Evolutionary conservation across 257 asterid genomes (phyloP).

Genomic region (Petrea volubilis): DNA sequence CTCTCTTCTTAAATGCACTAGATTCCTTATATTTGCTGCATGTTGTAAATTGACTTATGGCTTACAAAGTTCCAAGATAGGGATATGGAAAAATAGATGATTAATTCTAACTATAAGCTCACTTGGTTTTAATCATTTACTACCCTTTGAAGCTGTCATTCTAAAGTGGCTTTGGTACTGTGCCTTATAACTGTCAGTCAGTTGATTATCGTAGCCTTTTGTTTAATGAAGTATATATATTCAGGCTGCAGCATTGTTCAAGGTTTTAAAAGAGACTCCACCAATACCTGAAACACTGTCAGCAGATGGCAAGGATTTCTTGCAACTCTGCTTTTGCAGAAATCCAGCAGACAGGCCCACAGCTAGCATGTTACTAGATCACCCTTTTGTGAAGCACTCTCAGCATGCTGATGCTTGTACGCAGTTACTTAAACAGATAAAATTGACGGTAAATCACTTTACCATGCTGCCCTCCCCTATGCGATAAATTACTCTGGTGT

Average conservation of each 20-base stretch:
- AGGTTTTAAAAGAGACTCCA: conserved; percentile 75
- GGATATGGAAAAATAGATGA: neutral
- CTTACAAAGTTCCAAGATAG: neutral
- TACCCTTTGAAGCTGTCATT: neutral
- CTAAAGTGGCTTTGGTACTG: neutral
- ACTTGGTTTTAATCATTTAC: neutral
- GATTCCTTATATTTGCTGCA: neutral
- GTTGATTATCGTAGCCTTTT: neutral
- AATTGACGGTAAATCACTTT: conserved; percentile 40
- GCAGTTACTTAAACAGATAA: conserved; percentile 19
- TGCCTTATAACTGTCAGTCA: neutral
- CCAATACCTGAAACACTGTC: conserved; percentile 79
- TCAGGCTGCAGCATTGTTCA: conserved; percentile 91
- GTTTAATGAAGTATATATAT: neutral
- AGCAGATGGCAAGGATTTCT: conserved; percentile 79
- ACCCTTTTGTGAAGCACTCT: conserved; percentile 56
- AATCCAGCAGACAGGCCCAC: conserved; percentile 87
- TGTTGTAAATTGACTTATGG: neutral
- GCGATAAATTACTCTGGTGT: no score
- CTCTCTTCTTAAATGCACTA: neutral
- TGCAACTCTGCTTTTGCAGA: conserved; percentile 61
- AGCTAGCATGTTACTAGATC: conserved; percentile 64
- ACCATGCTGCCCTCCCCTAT: no score
- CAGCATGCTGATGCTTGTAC: conserved; percentile 30
- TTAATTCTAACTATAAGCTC: neutral